Percentiles rank a stretch among this genome's conserved stretches.
These are phyloP conservation scores for Jamesozyma rosinii DNA, from an alignment of 805 yeast species.

Conservation along the genomic window DNA sequence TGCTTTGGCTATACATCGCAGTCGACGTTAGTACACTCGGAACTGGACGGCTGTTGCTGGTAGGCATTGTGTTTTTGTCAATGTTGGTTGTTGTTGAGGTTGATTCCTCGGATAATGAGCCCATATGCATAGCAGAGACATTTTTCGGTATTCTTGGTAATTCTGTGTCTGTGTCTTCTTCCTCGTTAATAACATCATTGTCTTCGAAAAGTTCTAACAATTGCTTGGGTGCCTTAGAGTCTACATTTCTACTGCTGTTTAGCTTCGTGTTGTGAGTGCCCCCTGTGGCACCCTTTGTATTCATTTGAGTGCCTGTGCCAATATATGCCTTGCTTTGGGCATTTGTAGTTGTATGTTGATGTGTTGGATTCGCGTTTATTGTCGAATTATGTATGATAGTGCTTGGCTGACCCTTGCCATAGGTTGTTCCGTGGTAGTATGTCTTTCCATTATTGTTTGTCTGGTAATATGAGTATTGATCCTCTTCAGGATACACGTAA, in stretches of 20 bases:
- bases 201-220: constrained; percentile 62
- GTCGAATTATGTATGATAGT: constrained; percentile 22
- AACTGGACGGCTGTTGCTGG: background rate
- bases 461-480: constrained; percentile 20
- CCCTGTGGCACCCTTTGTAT: constrained; percentile 15
- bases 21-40: background rate
- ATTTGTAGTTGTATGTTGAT: constrained; percentile 13
- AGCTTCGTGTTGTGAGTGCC: constrained; percentile 22
- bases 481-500: constrained; percentile 30
- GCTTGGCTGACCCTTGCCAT: constrained; percentile 22
- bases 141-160: constrained; percentile 14
- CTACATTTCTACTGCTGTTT: constrained; percentile 20
- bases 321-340: constrained; percentile 10
- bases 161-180: constrained; percentile 12
- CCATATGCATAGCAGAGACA: constrained; percentile 11
- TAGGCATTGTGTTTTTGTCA: constrained; percentile 9
- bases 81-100: constrained; percentile 2
- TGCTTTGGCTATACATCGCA: constrained; percentile 22
- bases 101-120: constrained; percentile 8
- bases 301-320: constrained; percentile 18
- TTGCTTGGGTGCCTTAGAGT: constrained; percentile 56
- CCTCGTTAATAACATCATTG: constrained; percentile 25
- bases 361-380: constrained; percentile 21
- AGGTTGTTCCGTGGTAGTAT: constrained; percentile 25
- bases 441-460: constrained; percentile 16